Conservation (phyloP, 139 green algal species). For the Closterium sp. region DNA sequence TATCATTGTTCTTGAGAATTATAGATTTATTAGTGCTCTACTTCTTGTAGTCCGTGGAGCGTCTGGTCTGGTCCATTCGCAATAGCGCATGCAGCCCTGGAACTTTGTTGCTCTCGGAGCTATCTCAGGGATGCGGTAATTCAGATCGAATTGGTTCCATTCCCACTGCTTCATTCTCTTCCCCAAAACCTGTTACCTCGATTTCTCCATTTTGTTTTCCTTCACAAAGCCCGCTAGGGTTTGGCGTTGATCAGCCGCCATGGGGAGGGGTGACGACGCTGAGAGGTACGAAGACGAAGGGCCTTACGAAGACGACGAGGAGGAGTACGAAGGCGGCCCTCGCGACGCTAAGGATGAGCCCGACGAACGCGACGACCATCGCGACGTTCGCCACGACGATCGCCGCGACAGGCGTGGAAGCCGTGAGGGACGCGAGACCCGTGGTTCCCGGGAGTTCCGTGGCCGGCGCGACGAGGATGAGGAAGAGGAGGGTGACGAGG, state of each 20-base stretch:
- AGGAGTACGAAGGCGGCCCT: slow-evolving; percentile 21
- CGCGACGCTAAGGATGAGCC: neutral
- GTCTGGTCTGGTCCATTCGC: no score
- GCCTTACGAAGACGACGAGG: neutral
- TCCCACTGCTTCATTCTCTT: no score
- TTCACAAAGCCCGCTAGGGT: neutral
- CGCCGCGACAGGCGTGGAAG: neutral
- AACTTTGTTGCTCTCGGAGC: neutral
- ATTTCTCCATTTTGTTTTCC: neutral
- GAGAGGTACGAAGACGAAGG: neutral
- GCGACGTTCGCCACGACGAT: neutral
- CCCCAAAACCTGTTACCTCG: neutral
- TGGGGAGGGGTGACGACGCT: neutral
- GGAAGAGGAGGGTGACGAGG: neutral
- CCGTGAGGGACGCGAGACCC: neutral
- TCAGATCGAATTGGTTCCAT: no score
- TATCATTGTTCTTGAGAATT: no score
- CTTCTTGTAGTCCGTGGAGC: neutral
- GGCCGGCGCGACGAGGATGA: neutral
- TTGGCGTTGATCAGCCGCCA: neutral
- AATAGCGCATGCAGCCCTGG: no score
- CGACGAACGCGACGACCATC: neutral
- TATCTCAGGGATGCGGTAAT: no score
- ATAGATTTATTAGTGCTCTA: no score
- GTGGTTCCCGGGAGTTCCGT: neutral